A percentile compares a stretch with the other conserved stretches of the same genome.
These are phyloP conservation scores for Euryodendron excelsum DNA, from an alignment of 148 eudicot species.

Conservation along the genomic window DNA sequence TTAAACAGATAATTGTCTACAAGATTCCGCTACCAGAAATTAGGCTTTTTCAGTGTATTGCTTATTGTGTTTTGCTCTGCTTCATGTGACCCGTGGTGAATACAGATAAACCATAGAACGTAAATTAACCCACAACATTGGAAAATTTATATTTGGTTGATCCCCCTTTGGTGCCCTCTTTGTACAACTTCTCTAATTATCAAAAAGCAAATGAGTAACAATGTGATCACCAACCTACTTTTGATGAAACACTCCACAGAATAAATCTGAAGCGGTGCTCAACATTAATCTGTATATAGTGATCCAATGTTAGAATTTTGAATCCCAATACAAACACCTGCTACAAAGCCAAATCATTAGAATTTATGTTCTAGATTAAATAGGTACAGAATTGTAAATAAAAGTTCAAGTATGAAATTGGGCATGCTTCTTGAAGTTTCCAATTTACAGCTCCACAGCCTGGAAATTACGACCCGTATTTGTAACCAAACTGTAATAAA, in stretches of 20 bases:
- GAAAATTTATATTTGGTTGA: background rate
- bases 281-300: background rate
- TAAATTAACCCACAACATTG: no score
- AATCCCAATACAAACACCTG: background rate
- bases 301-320: background rate
- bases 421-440: no score
- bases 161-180: background rate
- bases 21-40: background rate
- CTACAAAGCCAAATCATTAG: background rate
- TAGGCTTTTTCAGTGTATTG: slow-evolving; percentile 13
- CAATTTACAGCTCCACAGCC: no score
- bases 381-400: no score
- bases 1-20: background rate
- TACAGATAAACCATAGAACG: slow-evolving; percentile 68
- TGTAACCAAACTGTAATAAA: no score
- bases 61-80: no score
- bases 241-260: background rate
- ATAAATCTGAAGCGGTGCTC: background rate
- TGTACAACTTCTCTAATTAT: background rate
- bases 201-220: background rate
- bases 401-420: no score
- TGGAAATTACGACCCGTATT: no score
- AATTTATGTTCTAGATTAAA: background rate
- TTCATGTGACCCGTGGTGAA: slow-evolving; percentile 79
- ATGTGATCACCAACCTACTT: background rate